These are phyloP conservation scores for Candida freyschussii DNA, from an alignment of 1,139 yeast species.

Conservation along the genomic window DNA sequence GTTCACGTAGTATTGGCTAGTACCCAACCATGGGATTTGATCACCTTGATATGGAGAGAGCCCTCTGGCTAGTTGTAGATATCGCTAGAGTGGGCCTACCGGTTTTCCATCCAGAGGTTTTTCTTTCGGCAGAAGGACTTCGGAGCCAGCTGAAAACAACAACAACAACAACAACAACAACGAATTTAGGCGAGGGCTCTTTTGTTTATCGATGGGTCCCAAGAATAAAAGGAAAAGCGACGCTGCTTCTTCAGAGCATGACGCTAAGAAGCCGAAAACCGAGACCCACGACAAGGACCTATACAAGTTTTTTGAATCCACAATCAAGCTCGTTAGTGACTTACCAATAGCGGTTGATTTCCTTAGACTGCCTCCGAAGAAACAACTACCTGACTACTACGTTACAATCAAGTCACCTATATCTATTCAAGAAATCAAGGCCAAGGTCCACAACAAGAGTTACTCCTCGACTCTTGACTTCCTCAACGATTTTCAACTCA, in stretches of 20 bases:
- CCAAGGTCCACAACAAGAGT: slow-evolving; percentile 31
- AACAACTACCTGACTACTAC: slow-evolving; percentile 79
- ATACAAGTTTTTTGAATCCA: slow-evolving; percentile 2
- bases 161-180: slow-evolving; percentile 1
- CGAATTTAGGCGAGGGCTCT: too few relatives aligned
- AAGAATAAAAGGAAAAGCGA: slow-evolving; percentile 3
- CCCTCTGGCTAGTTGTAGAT: too few relatives aligned
- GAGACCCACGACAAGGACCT: slow-evolving; percentile 1
- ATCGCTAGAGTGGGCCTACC: too few relatives aligned
- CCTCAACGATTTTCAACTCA: slow-evolving; percentile 48
- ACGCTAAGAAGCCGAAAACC: slow-evolving; percentile 3
- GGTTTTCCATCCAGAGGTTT: not conserved
- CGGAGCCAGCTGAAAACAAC: not conserved
- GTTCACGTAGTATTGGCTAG: too few relatives aligned
- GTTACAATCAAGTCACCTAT: slow-evolving; percentile 61
- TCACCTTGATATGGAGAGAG: too few relatives aligned
- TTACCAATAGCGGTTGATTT: slow-evolving; percentile 31
- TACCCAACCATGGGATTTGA: too few relatives aligned
- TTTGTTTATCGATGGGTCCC: too few relatives aligned
- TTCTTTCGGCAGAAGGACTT: not conserved
- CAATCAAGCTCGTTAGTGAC: slow-evolving; percentile 6
- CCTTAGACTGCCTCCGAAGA: slow-evolving; percentile 65
- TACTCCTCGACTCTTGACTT: slow-evolving; percentile 40
- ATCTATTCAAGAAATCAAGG: slow-evolving; percentile 59
- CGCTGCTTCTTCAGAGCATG: not conserved